Evolutionary conservation across 2,329 filamentous ascomycete species (phyloP).

Genomic region (Arachnopeziza araneosa): DNA sequence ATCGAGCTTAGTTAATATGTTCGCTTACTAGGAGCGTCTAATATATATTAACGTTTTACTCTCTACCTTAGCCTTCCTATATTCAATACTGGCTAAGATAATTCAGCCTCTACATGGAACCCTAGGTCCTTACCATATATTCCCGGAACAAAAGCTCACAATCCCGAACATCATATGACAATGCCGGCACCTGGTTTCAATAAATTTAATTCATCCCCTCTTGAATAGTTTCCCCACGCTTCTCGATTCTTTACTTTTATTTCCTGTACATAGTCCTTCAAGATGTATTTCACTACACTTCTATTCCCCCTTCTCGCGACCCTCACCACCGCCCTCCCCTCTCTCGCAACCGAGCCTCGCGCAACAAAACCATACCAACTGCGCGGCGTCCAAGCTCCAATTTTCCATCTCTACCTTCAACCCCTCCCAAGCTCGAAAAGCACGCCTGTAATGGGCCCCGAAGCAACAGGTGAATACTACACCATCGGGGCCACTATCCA

Average conservation of each 20-base stretch:
- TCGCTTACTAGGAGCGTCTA: not conserved
- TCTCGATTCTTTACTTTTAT: constrained; percentile 2
- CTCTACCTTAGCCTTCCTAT: not conserved
- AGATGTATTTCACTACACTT: constrained; percentile 1
- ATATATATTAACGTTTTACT: not conserved
- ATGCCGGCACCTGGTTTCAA: not conserved
- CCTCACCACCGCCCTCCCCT: not conserved
- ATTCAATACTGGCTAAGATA: constrained; percentile 8
- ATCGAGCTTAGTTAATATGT: not conserved
- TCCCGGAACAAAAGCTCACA: not conserved
- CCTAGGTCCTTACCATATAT: constrained; percentile 1
- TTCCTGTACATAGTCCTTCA: constrained; percentile 1
- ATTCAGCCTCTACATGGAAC: constrained; percentile 19
- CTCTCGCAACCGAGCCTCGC: constrained; percentile 28
- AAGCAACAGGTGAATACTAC: constrained; percentile 43
- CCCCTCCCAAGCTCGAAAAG: constrained; percentile 20
- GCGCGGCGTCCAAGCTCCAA: constrained; percentile 43
- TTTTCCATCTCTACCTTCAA: constrained; percentile 50
- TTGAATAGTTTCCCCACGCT: not conserved
- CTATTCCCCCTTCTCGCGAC: not conserved
- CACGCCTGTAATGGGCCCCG: constrained; percentile 45
- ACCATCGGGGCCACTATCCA: constrained; percentile 44
- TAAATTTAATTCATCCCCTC: not conserved
- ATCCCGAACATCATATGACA: not conserved
- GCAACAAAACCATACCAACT: constrained; percentile 18